Evolutionary conservation across 805 yeast species (phyloP).

Genomic region (Candida coquimbonensis): DNA sequence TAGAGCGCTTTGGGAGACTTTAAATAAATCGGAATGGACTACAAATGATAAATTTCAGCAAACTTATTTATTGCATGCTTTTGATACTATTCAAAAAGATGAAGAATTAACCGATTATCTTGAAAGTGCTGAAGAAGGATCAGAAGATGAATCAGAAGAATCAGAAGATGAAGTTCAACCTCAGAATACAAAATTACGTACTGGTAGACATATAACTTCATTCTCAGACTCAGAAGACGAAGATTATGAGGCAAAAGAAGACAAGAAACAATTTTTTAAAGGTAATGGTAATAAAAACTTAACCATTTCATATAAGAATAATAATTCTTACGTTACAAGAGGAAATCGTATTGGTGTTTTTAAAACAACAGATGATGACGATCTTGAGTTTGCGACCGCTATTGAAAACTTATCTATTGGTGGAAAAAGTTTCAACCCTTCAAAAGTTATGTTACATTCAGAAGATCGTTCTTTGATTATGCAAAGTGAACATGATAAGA

Average conservation of each 20-base stretch:
- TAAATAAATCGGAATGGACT: slow-evolving; percentile 45
- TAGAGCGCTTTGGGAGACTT: slow-evolving; percentile 53
- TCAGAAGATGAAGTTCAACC: slow-evolving; percentile 29
- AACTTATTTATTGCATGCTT: slow-evolving; percentile 51
- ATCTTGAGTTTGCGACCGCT: slow-evolving; percentile 57
- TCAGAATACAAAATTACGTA: slow-evolving; percentile 13
- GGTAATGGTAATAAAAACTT: slow-evolving; percentile 52
- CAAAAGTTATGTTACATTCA: slow-evolving; percentile 67
- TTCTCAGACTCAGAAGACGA: slow-evolving; percentile 31
- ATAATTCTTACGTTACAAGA: slow-evolving; percentile 72
- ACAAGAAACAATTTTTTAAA: slow-evolving; percentile 17
- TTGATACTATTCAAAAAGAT: slow-evolving; percentile 35
- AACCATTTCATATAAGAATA: slow-evolving; percentile 62
- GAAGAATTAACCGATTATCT: slow-evolving; percentile 27
- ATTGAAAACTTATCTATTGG: slow-evolving; percentile 50
- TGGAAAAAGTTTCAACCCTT: slow-evolving; percentile 49
- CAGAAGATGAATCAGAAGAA: slow-evolving; percentile 22
- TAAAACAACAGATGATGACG: slow-evolving; percentile 44
- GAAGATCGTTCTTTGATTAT: slow-evolving; percentile 65
- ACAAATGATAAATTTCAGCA: slow-evolving; percentile 37
- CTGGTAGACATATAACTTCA: slow-evolving; percentile 17
- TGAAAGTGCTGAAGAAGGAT: slow-evolving; percentile 8
- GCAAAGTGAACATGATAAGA: slow-evolving; percentile 43
- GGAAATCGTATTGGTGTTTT: slow-evolving; percentile 80
- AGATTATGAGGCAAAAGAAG: slow-evolving; percentile 27